A percentile compares a stretch with the other conserved stretches of the same genome.
Evolutionary conservation across 108 stramenopile genomes (phyloP).

Genomic region (Skeletonema costatum): DNA sequence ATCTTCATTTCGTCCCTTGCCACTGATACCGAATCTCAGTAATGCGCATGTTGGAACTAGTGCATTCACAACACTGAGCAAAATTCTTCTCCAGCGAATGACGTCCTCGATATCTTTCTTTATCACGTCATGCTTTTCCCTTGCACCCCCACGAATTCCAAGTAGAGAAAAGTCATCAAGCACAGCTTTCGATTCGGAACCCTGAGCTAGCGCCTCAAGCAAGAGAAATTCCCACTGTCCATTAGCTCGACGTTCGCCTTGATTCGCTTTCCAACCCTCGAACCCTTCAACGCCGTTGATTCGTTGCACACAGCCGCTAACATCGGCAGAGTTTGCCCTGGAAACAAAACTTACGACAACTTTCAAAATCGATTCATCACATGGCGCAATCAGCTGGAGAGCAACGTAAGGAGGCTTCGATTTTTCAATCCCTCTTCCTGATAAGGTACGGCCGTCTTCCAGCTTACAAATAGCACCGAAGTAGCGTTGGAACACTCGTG

Average conservation of each 20-base stretch:
- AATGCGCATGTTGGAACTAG: slow-evolving; percentile 71
- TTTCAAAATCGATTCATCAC: slow-evolving; percentile 23
- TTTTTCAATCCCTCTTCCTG: background rate
- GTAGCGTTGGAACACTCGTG: slow-evolving; percentile 44
- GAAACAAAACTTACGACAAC: slow-evolving; percentile 12
- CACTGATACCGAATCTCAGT: slow-evolving; percentile 57
- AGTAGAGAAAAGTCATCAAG: background rate
- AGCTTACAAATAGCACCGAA: slow-evolving; percentile 9
- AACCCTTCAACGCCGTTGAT: slow-evolving; percentile 39
- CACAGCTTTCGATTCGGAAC: slow-evolving; percentile 6
- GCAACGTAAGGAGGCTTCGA: slow-evolving; percentile 6
- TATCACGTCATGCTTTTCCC: slow-evolving; percentile 2
- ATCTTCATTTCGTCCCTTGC: slow-evolving; percentile 62
- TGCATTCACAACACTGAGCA: slow-evolving; percentile 51
- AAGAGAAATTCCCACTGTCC: slow-evolving; percentile 82
- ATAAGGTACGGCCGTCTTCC: slow-evolving; percentile 1
- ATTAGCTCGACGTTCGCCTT: slow-evolving; percentile 67
- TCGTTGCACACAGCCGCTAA: slow-evolving; percentile 48
- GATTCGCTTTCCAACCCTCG: slow-evolving; percentile 33
- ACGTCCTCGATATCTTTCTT: slow-evolving; percentile 30
- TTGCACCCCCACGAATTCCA: slow-evolving; percentile 6
- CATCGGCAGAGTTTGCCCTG: slow-evolving; percentile 3
- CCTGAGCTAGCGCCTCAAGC: slow-evolving; percentile 44
- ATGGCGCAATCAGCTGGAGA: slow-evolving; percentile 29
- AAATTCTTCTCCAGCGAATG: slow-evolving; percentile 53